Conservation (phyloP, 2,329 filamentous ascomycete genomes). For the Metarhizium anisopliae region DNA sequence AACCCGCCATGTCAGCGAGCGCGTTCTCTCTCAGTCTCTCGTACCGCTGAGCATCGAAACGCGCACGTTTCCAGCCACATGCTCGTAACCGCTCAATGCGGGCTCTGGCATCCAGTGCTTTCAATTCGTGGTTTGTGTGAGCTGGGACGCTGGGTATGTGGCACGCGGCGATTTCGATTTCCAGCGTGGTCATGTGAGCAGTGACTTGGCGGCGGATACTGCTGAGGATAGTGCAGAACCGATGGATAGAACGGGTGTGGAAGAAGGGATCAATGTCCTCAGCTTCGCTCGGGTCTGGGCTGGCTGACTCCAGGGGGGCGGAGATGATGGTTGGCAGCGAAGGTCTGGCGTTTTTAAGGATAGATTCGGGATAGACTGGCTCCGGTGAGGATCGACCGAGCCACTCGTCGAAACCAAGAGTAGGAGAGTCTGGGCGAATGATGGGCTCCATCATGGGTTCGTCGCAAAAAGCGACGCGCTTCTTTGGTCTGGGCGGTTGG, state of each 20-base stretch:
- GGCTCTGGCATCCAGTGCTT: slow-evolving; percentile 33
- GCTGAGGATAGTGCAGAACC: slow-evolving; percentile 39
- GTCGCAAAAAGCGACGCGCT: slow-evolving; percentile 29
- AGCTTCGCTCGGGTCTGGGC: slow-evolving; percentile 1
- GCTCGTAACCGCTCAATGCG: slow-evolving; percentile 46
- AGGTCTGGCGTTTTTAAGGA: slow-evolving; percentile 9
- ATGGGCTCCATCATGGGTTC: slow-evolving; percentile 32
- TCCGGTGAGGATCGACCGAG: slow-evolving; percentile 15
- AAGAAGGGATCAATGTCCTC: slow-evolving; percentile 26
- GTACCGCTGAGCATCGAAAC: slow-evolving; percentile 46
- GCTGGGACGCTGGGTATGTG: slow-evolving; percentile 12
- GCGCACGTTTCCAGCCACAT: slow-evolving; percentile 45
- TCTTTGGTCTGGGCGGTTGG: slow-evolving; percentile 22
- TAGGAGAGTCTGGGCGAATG: slow-evolving; percentile 51
- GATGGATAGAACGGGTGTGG: slow-evolving; percentile 35
- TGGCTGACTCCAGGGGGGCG: slow-evolving; percentile 4
- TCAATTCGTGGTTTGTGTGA: slow-evolving; percentile 24
- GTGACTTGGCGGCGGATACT: slow-evolving; percentile 39
- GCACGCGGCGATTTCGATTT: slow-evolving; percentile 27
- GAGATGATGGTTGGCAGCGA: background rate
- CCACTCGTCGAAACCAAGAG: slow-evolving; percentile 44
- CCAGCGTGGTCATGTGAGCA: slow-evolving; percentile 37
- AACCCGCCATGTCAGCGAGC: slow-evolving; percentile 36
- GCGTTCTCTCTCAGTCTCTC: slow-evolving; percentile 42
- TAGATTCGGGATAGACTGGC: slow-evolving; percentile 11